Conservation (phyloP, 2,329 filamentous ascomycete species). For the Seiridium unicorne region DNA sequence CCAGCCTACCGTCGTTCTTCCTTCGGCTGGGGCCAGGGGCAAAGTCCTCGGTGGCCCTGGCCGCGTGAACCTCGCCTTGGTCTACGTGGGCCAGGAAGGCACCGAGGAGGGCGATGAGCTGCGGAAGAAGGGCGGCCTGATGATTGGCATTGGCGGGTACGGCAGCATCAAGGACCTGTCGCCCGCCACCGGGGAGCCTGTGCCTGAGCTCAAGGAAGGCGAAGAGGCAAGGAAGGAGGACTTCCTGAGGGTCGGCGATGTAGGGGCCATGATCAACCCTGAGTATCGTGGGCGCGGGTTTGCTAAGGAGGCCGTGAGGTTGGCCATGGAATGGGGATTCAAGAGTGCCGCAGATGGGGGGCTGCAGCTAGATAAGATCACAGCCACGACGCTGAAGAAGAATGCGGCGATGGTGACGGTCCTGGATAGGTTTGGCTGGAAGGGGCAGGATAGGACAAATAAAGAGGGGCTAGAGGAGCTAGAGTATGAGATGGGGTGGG, state of each 20-base stretch:
- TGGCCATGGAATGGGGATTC: constrained; percentile 26
- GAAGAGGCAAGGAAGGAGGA: constrained; percentile 6
- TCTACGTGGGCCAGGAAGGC: constrained; percentile 9
- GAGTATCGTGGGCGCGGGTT: constrained; percentile 21
- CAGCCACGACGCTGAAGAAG: constrained; percentile 19
- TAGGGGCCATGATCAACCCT: constrained; percentile 24
- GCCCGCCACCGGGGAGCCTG: not conserved
- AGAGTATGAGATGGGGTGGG: constrained; percentile 21
- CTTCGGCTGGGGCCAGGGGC: not conserved
- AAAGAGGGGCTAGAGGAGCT: constrained; percentile 18
- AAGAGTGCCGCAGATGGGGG: constrained; percentile 17
- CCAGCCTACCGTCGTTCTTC: constrained; percentile 17
- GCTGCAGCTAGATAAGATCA: constrained; percentile 25
- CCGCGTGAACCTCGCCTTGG: constrained; percentile 23
- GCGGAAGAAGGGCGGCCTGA: not conserved
- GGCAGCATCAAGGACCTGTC: constrained; percentile 23
- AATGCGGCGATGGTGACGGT: constrained; percentile 22
- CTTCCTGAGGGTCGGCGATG: constrained; percentile 21
- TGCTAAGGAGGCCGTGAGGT: constrained; percentile 21
- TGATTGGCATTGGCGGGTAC: constrained; percentile 27
- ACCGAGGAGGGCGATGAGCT: not conserved
- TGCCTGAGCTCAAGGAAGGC: not conserved
- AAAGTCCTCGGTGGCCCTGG: constrained; percentile 18
- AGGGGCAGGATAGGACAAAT: constrained; percentile 13
- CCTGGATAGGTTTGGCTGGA: constrained; percentile 19